phyloP scores from a whole-genome alignment of 2,329 filamentous ascomycete species.

The Elsinoe fawcettii region DNA sequence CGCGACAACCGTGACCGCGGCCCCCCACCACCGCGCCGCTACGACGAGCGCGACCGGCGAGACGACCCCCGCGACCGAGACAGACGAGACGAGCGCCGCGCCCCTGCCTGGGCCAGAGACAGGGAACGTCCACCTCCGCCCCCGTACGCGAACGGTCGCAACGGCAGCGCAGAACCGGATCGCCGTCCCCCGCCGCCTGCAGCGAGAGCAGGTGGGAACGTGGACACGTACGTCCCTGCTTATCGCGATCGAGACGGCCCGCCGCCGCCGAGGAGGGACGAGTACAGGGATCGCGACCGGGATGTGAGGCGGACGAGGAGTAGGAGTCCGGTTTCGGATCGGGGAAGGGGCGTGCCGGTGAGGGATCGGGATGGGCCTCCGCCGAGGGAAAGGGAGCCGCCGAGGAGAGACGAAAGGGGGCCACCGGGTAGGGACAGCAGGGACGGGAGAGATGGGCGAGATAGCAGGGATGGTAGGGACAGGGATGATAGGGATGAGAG shows the following conservation, averaged over 20 bases:
- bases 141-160: conserved; percentile 16
- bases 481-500: conserved; percentile 17
- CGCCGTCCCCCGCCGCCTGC: conserved; percentile 21
- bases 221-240: conserved; percentile 41
- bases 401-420: neutral
- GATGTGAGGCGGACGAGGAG: conserved; percentile 22
- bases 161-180: conserved; percentile 16
- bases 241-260: conserved; percentile 27
- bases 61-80: conserved; percentile 20
- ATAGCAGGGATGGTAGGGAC: neutral
- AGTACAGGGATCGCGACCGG: conserved; percentile 22
- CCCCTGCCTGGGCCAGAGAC: conserved; percentile 7
- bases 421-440: neutral
- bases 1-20: conserved; percentile 23
- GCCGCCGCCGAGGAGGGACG: conserved; percentile 17
- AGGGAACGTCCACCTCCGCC: conserved; percentile 9
- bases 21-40: conserved; percentile 29
- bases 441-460: conserved; percentile 13
- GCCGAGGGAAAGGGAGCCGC: conserved; percentile 6
- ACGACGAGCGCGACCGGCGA: conserved; percentile 19
- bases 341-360: conserved; percentile 16
- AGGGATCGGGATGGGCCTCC: conserved; percentile 5
- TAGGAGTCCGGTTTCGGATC: conserved; percentile 21
- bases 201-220: conserved; percentile 21
- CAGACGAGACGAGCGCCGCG: conserved; percentile 8